phyloP scores from a whole-genome alignment of 148 eudicot genomes.

The Silene latifolia region DNA sequence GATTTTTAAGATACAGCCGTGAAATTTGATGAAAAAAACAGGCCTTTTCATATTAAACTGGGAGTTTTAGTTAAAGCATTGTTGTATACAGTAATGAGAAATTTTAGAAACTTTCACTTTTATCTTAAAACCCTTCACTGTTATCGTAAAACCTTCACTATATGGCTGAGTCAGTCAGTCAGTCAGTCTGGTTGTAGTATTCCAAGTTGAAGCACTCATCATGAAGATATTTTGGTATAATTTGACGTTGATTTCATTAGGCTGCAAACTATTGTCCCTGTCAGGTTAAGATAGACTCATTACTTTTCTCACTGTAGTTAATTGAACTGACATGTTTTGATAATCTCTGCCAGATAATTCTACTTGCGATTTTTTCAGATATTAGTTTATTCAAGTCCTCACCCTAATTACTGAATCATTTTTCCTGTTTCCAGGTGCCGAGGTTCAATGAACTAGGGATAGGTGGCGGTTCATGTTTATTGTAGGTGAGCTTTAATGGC shows the following conservation, averaged over 20 bases:
- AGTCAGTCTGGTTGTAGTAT: background rate
- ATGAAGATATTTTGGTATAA: background rate
- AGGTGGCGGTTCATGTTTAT: slow-evolving; percentile 12
- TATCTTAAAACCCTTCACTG: background rate
- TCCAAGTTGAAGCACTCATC: background rate
- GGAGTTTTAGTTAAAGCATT: background rate
- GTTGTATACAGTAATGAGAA: background rate
- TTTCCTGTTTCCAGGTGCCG: slow-evolving; percentile 64
- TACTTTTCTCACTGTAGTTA: background rate
- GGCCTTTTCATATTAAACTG: too few relatives aligned
- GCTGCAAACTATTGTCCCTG: background rate
- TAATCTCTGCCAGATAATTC: background rate
- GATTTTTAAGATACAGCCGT: too few relatives aligned
- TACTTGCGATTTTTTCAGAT: background rate
- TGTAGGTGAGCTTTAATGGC: slow-evolving; percentile 16
- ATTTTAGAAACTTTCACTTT: background rate
- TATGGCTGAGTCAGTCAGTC: background rate
- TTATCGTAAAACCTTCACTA: background rate
- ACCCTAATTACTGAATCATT: background rate
- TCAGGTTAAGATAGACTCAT: background rate
- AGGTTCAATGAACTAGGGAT: slow-evolving; percentile 74
- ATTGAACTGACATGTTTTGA: background rate
- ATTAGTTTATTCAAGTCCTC: background rate
- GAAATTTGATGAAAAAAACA: too few relatives aligned
- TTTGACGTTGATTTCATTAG: background rate